Evolutionary conservation across 495 filamentous ascomycete species (phyloP), one percentile per base, ranked within the genome.

Genomic region (Penicillium canariense): DNA sequence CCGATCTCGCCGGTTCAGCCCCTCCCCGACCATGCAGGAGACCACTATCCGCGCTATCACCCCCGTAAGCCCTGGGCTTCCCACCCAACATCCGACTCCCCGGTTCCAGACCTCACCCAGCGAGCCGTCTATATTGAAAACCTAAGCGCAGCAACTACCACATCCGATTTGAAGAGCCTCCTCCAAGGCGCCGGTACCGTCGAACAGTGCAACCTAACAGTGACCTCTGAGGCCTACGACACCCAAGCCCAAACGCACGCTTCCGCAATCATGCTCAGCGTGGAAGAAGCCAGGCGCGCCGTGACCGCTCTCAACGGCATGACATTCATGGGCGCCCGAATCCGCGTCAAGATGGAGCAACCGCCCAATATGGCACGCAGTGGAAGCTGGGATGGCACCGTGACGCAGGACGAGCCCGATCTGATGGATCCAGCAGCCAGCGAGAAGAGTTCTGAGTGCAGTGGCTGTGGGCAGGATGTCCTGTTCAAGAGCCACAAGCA

Each of bases 221-320:
- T 66, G 0, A 60, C 62, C 3, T 18, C 49, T 0, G 60, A 69
- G 35, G 14, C 45, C 5, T 25, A 54, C 5, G 40, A 56, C 5
- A 40, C 32, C 12, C 44, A 61, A 40, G 56, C 50, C 48, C 68
- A 63, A 22, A 52, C 56, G 17, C 63, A 64, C 20, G 73, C 66
- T 11, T 67, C 61, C 12, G 55, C 68, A 3, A 71, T 67, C n/a
- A 67, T 75, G 54, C 61, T 48, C 23, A 68, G 54, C 18, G 52
- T 50, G n/a, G 72, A 75, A 0, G 69, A 74, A 22, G 73, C 73
- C 25, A 66, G 68, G 44, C 62, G 63, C 2, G 69, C 62, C 8
- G 61, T 69, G 10, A 46, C 48, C 8, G 57, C 63, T 35, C 65
- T 68, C 38, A 71, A 75, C 55, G 71, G 70, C 7, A 43, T 63